Percentiles rank a stretch among this genome's conserved stretches.
Conservation (phyloP, 495 filamentous ascomycete genomes). For the Hypoxylon crocopeplum region DNA sequence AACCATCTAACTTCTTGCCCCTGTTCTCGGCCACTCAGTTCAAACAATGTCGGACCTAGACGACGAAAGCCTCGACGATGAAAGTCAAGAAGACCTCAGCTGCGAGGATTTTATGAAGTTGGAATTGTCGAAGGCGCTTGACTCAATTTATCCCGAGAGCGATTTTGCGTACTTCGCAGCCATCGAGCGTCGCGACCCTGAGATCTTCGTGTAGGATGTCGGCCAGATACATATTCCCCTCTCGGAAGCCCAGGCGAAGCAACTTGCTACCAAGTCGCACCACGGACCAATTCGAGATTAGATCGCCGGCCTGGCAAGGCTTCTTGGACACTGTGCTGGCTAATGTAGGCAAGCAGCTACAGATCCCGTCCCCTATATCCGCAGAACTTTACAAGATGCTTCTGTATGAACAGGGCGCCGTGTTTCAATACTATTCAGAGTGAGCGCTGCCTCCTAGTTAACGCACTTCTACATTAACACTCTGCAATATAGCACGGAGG, state of each 20-base stretch:
- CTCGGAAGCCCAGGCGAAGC: constrained; percentile 46
- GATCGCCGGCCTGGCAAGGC: constrained; percentile 44
- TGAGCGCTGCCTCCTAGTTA: constrained; percentile 17
- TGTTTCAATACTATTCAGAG: constrained; percentile 62
- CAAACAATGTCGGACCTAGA: too few species aligned
- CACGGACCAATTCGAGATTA: constrained; percentile 53
- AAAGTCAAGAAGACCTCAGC: too few species aligned
- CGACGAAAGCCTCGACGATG: too few species aligned
- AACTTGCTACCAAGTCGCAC: constrained; percentile 49
- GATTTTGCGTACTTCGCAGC: neutral
- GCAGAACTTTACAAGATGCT: constrained; percentile 63
- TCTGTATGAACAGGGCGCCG: constrained; percentile 61
- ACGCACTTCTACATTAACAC: neutral
- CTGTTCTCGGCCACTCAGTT: too few species aligned
- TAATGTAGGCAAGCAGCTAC: constrained; percentile 40
- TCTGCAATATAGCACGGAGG: constrained; percentile 48
- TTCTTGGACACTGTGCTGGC: constrained; percentile 32
- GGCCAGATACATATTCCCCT: constrained; percentile 54
- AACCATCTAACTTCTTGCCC: too few species aligned
- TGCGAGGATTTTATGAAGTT: neutral
- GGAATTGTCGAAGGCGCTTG: constrained; percentile 1
- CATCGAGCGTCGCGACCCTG: constrained; percentile 37
- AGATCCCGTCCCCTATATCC: constrained; percentile 39
- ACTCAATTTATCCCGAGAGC: neutral
- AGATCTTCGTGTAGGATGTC: constrained; percentile 48